Conservation (phyloP, 1,284 basidiomycete species). For the Cryptococcus floricola region DNA sequence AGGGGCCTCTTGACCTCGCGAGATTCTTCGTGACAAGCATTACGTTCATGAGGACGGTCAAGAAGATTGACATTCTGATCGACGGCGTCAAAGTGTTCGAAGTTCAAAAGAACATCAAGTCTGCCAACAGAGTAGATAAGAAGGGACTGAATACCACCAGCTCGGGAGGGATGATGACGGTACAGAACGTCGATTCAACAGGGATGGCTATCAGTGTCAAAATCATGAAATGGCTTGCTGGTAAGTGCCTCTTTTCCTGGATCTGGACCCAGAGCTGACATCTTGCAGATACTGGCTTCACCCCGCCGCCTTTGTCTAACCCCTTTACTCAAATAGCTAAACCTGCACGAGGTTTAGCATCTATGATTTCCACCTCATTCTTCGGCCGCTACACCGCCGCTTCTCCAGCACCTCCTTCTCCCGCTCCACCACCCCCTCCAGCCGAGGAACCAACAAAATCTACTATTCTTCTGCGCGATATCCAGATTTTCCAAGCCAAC, state of each 20-base stretch:
- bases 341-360: conserved; percentile 65
- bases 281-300: conserved; percentile 60
- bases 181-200: conserved; percentile 62
- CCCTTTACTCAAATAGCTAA: conserved; percentile 25
- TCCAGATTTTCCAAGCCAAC: conserved; percentile 79
- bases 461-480: conserved; percentile 63
- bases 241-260: conserved; percentile 18
- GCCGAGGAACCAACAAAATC: conserved; percentile 57
- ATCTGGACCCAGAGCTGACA: conserved; percentile 1
- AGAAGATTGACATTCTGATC: conserved; percentile 71
- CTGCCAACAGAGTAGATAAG: conserved; percentile 58
- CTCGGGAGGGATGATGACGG: conserved; percentile 61
- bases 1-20: conserved; percentile 74
- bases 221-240: conserved; percentile 67
- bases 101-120: conserved; percentile 67
- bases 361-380: conserved; percentile 61
- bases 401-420: conserved; percentile 49
- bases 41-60: conserved; percentile 85
- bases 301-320: conserved; percentile 42
- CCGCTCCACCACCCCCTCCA: conserved; percentile 36
- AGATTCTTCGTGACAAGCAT: conserved; percentile 89
- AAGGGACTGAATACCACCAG: conserved; percentile 50
- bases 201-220: conserved; percentile 75
- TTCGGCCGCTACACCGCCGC: conserved; percentile 52
- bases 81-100: conserved; percentile 73